Evolutionary conservation across 1,139 yeast species (phyloP), one percentile per base, ranked within the genome.

Genomic region (Geotrichum restrictum): DNA sequence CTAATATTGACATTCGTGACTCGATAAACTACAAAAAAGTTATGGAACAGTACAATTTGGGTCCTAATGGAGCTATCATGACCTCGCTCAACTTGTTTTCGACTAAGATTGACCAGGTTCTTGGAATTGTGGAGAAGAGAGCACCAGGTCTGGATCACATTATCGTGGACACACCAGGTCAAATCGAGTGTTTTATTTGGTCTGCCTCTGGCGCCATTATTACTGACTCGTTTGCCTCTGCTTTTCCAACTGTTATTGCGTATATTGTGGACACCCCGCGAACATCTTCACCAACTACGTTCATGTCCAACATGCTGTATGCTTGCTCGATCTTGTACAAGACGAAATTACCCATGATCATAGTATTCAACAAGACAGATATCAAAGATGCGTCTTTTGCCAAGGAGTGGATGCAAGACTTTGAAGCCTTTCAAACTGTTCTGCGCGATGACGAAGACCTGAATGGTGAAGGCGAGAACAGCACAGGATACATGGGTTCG

Each of bases 31-130:
- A 94, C 70, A 87, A 87, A 61, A 91, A 93, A 64, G 98, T 94
- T 40, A 93, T 93, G 98, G 94, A 89, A 63, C 80, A 81, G 62
- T 74, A 93, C 66, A 86, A 87, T 57, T 71, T 94, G 55, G 99
- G 99, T 0, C 99, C 99, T 8, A 94, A 94, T 66, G 99, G 99
- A 50, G 98, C 98, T 5, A 94, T 94, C 66, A 96, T 94, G 60
- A 94, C 98, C 0, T 88, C 96, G 14, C 74, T 94, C 57, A 94
- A 94, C 65, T 73, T 94, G 53, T 94, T 94, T 65, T 76, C 96
- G 49, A 94, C 99, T 27, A 94, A 94, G 69, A 88, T 94, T 54
- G 99, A 94, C 66, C 98, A 94, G 70, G 98, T 94, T 6, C 82
- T 94, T 55, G 78, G 80, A 46, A 74, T 94, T 46, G 87, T 91